Conservation (phyloP, 2,329 filamentous ascomycete genomes). For the Proliferodiscus dingleyae region DNA sequence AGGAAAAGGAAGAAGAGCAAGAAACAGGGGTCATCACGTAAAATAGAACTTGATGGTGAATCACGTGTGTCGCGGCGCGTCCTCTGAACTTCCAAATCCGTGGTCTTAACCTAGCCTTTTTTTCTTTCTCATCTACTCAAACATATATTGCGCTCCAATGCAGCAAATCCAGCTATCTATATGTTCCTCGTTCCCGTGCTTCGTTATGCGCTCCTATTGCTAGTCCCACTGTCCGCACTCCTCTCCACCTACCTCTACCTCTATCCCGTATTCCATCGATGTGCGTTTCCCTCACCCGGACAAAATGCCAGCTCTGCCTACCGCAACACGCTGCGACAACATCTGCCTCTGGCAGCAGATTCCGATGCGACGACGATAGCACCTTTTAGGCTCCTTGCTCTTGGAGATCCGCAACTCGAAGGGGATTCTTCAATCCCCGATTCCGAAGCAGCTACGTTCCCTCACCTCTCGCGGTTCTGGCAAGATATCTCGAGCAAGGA, state of each 20-base stretch:
- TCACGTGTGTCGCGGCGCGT: neutral
- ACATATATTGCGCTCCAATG: conserved; percentile 15
- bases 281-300: conserved; percentile 63
- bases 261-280: conserved; percentile 76
- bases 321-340: conserved; percentile 22
- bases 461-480: conserved; percentile 42
- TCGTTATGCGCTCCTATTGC: conserved; percentile 38
- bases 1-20: neutral
- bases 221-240: conserved; percentile 62
- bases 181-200: conserved; percentile 31
- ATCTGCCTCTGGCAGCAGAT: conserved; percentile 23
- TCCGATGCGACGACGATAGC: conserved; percentile 41
- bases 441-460: conserved; percentile 47
- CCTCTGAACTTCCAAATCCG: neutral
- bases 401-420: conserved; percentile 91
- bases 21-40: neutral
- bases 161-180: conserved; percentile 26
- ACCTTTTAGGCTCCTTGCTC: conserved; percentile 79
- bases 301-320: conserved; percentile 22
- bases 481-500: conserved; percentile 33
- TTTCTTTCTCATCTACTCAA: neutral
- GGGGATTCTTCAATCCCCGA: conserved; percentile 79
- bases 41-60: neutral
- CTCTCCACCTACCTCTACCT: conserved; percentile 78
- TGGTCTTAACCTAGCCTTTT: neutral